A percentile compares a stretch with the other conserved stretches of the same genome.
Conservation (phyloP, 768 basidiomycete genomes). For the Tricholoma sp. region DNA sequence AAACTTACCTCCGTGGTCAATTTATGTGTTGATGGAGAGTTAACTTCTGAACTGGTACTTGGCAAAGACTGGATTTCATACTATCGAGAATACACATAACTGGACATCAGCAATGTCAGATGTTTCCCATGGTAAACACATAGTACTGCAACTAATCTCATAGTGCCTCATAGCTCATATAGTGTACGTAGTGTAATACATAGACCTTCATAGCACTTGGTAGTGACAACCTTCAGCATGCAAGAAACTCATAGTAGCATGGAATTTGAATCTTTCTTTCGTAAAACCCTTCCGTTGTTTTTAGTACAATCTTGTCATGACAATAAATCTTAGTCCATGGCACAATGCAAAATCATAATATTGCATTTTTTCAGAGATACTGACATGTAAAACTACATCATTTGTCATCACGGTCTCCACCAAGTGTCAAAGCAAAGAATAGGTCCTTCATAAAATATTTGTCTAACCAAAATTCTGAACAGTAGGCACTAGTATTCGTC, state of each 20-base stretch:
- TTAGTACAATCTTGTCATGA: background rate
- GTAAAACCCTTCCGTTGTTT: too few relatives aligned
- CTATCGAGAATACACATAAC: too few relatives aligned
- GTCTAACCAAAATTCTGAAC: conserved; percentile 18
- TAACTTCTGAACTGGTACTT: background rate
- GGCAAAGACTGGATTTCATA: background rate
- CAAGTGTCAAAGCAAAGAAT: too few relatives aligned
- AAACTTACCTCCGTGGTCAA: background rate
- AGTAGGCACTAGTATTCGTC: background rate
- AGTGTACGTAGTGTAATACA: background rate
- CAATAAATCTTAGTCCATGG: background rate
- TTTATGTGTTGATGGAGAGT: too few relatives aligned
- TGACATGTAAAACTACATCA: background rate
- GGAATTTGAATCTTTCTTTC: background rate
- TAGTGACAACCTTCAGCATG: background rate
- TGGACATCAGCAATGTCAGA: background rate
- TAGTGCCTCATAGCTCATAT: background rate
- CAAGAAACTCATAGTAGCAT: background rate
- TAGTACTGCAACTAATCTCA: background rate
- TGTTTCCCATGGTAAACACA: background rate
- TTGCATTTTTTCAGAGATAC: background rate
- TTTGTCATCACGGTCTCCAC: too few relatives aligned
- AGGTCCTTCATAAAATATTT: conserved; percentile 23
- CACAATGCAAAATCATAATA: background rate
- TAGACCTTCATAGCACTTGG: background rate